Conservation (phyloP, 805 yeast genomes). For the Teunomyces gatunensis region DNA sequence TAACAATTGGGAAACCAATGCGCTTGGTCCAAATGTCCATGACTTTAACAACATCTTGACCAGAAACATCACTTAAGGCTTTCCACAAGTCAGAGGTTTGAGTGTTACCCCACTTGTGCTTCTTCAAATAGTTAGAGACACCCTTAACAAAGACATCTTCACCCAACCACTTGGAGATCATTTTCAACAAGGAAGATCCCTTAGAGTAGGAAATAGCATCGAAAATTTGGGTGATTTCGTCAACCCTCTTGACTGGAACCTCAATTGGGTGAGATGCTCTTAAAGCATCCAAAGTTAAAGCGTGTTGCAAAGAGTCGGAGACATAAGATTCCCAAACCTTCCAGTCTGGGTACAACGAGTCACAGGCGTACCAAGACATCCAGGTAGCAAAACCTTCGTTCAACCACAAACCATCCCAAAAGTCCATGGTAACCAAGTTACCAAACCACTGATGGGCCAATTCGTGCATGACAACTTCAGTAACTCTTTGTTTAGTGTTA, state of each 20-base stretch:
- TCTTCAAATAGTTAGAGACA: conserved; percentile 72
- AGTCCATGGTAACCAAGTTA: conserved; percentile 85
- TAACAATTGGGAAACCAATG: conserved; percentile 73
- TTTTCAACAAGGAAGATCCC: conserved; percentile 76
- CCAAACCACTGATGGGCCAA: conserved; percentile 94
- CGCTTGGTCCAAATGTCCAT: conserved; percentile 82
- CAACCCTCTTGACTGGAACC: conserved; percentile 75
- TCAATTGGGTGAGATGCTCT: conserved; percentile 86
- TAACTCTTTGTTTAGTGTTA: conserved; percentile 67
- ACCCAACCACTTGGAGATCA: conserved; percentile 79
- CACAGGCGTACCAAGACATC: conserved; percentile 86
- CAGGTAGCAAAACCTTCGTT: conserved; percentile 90
- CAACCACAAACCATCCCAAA: conserved; percentile 90
- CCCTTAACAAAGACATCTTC: conserved; percentile 76
- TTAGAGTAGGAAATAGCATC: conserved; percentile 82
- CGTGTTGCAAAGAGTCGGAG: conserved; percentile 70
- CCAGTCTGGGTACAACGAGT: conserved; percentile 78
- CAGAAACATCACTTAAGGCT: conserved; percentile 65
- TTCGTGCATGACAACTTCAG: conserved; percentile 86
- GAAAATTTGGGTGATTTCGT: conserved; percentile 79
- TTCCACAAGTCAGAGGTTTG: conserved; percentile 76
- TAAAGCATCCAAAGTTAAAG: conserved; percentile 71
- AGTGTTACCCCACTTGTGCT: conserved; percentile 77
- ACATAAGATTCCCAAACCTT: conserved; percentile 85
- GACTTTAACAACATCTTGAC: conserved; percentile 66